Evolutionary conservation across 2,329 filamentous ascomycete genomes (phyloP).

Genomic region (Blastomyces silverae): DNA sequence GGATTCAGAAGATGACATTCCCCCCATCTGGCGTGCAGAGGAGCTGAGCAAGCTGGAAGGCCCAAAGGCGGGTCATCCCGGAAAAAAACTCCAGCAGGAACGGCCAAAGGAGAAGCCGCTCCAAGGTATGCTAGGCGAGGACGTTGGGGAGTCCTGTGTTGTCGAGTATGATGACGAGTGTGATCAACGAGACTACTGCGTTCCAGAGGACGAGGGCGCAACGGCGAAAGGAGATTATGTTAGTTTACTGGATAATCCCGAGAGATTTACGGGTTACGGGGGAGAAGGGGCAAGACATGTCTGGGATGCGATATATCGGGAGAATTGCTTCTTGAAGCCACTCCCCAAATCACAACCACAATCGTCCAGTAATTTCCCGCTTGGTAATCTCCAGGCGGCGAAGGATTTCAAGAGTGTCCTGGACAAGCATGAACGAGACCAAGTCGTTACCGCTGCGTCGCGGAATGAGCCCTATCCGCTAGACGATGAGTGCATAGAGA

Average conservation of each 20-base stretch:
- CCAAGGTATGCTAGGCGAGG: constrained; percentile 72
- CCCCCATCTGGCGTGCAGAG: constrained; percentile 80
- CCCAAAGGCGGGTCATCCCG: constrained; percentile 82
- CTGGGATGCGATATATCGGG: constrained; percentile 93
- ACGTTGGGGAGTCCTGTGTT: constrained; percentile 91
- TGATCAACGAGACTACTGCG: constrained; percentile 92
- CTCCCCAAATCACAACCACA: constrained; percentile 26
- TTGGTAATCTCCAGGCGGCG: constrained; percentile 50
- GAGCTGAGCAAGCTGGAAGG: constrained; percentile 89
- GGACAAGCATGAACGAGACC: constrained; percentile 40
- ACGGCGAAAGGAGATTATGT: constrained; percentile 91
- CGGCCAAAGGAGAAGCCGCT: constrained; percentile 63
- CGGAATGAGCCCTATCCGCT: constrained; percentile 57
- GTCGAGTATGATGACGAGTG: constrained; percentile 97
- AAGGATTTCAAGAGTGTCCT: constrained; percentile 57
- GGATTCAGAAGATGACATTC: constrained; percentile 92
- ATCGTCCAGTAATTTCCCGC: constrained; percentile 24
- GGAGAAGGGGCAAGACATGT: constrained; percentile 80
- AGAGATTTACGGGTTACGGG: constrained; percentile 89
- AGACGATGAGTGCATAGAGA: constrained; percentile 92
- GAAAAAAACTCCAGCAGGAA: constrained; percentile 63
- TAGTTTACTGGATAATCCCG: constrained; percentile 84
- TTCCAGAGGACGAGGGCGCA: constrained; percentile 87
- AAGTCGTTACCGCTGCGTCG: constrained; percentile 42
- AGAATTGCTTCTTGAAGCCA: constrained; percentile 78